These are phyloP conservation scores for Acanthamoeba quina DNA, from an alignment of 208 protist species.

Conservation along the genomic window DNA sequence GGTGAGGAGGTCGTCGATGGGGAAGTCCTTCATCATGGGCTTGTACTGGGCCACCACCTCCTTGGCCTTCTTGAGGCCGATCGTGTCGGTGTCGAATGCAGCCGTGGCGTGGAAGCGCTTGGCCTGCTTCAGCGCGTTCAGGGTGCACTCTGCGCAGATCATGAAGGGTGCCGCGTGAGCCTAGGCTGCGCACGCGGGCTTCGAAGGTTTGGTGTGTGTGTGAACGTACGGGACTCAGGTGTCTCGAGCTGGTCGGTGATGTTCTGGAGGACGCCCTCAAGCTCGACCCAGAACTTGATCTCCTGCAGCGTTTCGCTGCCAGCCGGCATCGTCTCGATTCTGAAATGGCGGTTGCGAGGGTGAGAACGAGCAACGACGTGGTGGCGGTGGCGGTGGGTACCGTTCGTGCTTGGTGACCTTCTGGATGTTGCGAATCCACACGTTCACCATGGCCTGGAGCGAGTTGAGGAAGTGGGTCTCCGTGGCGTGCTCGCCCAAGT, in stretches of 20 bases:
- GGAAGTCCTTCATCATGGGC: constrained; percentile 90
- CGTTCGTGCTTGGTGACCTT: constrained; percentile 87
- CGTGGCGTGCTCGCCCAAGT: constrained; percentile 77
- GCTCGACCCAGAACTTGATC: constrained; percentile 90
- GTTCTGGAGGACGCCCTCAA: constrained; percentile 81
- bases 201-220: background rate
- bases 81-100: constrained; percentile 86
- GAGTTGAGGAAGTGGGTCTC: constrained; percentile 83
- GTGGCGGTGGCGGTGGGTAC: constrained; percentile 63
- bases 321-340: constrained; percentile 63
- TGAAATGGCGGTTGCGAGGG: background rate
- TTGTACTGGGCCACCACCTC: constrained; percentile 87
- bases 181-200: too few species aligned
- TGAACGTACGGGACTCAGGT: constrained; percentile 77
- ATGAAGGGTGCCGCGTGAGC: background rate
- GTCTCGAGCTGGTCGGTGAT: constrained; percentile 82
- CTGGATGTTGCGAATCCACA: constrained; percentile 89
- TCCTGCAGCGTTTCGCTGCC: constrained; percentile 80
- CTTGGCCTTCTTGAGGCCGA: constrained; percentile 80
- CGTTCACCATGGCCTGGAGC: constrained; percentile 82
- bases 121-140: constrained; percentile 83
- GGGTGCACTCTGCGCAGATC: constrained; percentile 74
- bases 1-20: constrained; percentile 87
- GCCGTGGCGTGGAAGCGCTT: constrained; percentile 87
- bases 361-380: background rate